phyloP scores from a whole-genome alignment of 1,284 basidiomycete genomes.

The Ganoderma multipileum region DNA sequence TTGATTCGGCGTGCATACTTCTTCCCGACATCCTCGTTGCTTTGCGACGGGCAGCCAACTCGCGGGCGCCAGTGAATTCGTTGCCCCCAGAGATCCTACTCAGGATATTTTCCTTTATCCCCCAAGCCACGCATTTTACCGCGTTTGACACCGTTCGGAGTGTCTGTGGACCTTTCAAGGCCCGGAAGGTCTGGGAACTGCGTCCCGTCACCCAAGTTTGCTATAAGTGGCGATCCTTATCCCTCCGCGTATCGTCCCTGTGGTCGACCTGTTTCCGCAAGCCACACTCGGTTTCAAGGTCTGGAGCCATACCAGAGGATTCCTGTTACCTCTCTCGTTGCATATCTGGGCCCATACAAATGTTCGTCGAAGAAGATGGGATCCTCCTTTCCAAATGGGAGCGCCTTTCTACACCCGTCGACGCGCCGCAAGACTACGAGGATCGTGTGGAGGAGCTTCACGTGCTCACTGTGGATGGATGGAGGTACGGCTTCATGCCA shows the following conservation, averaged over 20 bases:
- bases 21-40: not conserved
- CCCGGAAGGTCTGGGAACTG: not conserved
- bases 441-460: constrained; percentile 4
- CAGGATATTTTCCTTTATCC: not conserved
- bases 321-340: not conserved
- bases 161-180: not conserved
- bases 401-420: not conserved
- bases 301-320: not conserved
- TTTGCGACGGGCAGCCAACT: not conserved
- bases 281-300: not conserved
- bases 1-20: not conserved
- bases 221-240: constrained; percentile 2
- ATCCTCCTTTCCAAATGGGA: not conserved
- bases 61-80: not conserved
- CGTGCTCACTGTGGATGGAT: not conserved
- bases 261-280: not conserved
- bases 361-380: not conserved
- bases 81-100: not conserved
- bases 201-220: constrained; percentile 5
- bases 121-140: not conserved
- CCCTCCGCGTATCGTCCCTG: constrained; percentile 1
- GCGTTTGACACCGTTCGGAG: not conserved
- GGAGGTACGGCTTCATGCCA: not conserved
- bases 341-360: not conserved
- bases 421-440: not conserved